Percentiles rank a stretch among this genome's conserved stretches.
Evolutionary conservation across 345 rosid genomes (phyloP).

Genomic region (Acer saccharum): DNA sequence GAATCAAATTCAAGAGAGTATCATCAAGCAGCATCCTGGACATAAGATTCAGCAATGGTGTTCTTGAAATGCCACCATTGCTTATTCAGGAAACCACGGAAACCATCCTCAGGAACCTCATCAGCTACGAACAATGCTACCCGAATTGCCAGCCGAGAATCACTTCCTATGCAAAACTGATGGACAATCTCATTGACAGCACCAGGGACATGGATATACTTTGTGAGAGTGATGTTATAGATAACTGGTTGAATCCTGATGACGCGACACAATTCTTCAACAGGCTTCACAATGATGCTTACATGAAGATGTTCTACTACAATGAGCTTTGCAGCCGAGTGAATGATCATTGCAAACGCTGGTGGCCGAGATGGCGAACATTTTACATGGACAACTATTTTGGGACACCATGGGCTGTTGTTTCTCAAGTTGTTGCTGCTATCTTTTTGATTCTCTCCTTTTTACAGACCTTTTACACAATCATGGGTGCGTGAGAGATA

Average conservation of each 20-base stretch:
- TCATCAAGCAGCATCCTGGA: conserved; percentile 19
- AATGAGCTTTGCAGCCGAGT: conserved; percentile 11
- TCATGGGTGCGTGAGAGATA: not conserved
- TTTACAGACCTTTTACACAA: conserved; percentile 17
- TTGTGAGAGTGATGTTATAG: conserved; percentile 2
- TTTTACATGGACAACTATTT: conserved; percentile 20
- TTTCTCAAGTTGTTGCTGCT: conserved; percentile 18
- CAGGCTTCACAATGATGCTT: conserved; percentile 23
- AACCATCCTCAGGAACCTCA: conserved; percentile 18
- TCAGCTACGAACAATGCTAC: conserved; percentile 22
- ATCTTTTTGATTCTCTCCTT: conserved; percentile 9
- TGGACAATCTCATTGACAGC: conserved; percentile 31
- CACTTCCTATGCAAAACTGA: conserved; percentile 27
- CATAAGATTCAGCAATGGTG: conserved; percentile 3
- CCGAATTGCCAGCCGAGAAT: conserved; percentile 9
- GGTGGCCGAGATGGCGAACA: conserved; percentile 20
- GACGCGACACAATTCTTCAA: conserved; percentile 24
- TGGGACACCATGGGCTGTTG: conserved; percentile 28
- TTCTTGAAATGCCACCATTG: conserved; percentile 18
- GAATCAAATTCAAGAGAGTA: conserved; percentile 11
- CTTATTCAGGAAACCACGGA: conserved; percentile 19
- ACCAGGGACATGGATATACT: conserved; percentile 23
- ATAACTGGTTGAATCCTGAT: conserved; percentile 22
- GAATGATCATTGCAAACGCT: not conserved
- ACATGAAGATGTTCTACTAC: conserved; percentile 18